Evolutionary conservation across 495 filamentous ascomycete genomes (phyloP), one percentile per base, ranked within the genome.

Genomic region (Cercophora sp.): DNA sequence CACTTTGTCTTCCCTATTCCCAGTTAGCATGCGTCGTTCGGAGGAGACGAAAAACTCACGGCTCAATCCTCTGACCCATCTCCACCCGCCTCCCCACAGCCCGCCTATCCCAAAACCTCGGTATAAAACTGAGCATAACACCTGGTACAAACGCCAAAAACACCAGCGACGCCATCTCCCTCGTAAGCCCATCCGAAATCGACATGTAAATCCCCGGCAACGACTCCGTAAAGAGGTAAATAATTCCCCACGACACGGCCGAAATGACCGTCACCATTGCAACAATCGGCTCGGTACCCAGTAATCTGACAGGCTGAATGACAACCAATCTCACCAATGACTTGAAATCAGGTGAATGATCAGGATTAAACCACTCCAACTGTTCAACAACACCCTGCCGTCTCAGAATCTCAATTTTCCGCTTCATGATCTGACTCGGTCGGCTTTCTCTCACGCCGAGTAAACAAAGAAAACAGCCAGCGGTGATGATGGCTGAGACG

Each of bases 181-280:
- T 2, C 11, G 19, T 63, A 47, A 79, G 71, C 5, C 71, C 74
- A 15, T 15, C n/a, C 8, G 36, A 20, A 57, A 76, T 71, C 0
- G 63, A 59, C 22, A 65, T 54, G 49, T 75, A 80, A 24, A 82
- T 70, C 1, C 67, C 63, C 0, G 66, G 69, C 0, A 79, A 55
- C 5, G 74, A 72, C 59, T 80, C 74, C 2, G 77, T 75, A 54
- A 79, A 80, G 9, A 81, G 74, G 47, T 80, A 82, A 27, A 81
- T 72, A n/a, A 80, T 61, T 2, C 70, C 75, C 54, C 72, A 74
- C 20, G 70, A 70, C 9, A 73, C 55, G 11, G 77, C 73, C 24
- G 52, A 55, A n/a, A 55, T 43, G 10, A 25, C 25, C 1, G 52
- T 36, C 6, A 55, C 52, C 44, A 55, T 41, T 11, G 61, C 76